Evolutionary conservation across 2,329 filamentous ascomycete genomes (phyloP).

Genomic region (Orbilia quercus): DNA sequence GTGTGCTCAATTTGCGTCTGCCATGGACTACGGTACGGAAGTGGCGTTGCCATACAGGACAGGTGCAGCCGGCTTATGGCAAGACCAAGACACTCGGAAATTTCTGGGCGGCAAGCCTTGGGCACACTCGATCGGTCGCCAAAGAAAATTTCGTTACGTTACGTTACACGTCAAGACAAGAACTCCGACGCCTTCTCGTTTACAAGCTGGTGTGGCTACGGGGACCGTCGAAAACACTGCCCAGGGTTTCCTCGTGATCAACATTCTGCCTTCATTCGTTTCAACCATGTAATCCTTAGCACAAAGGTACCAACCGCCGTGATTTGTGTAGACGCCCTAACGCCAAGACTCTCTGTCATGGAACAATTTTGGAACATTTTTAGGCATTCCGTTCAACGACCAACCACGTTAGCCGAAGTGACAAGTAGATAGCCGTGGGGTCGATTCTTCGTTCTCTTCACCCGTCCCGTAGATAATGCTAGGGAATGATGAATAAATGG

Average conservation of each 20-base stretch:
- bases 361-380: not conserved
- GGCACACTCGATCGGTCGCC: not conserved
- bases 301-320: not conserved
- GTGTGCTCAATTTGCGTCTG: constrained; percentile 22
- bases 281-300: not conserved
- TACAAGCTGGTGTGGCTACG: constrained; percentile 1
- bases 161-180: constrained; percentile 38
- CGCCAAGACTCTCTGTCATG: not conserved
- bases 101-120: constrained; percentile 33
- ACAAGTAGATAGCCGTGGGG: too few relatives aligned
- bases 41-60: constrained; percentile 47
- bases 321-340: not conserved
- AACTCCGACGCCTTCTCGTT: constrained; percentile 24
- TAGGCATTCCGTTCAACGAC: too few relatives aligned
- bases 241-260: constrained; percentile 1
- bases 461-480: too few relatives aligned
- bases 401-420: too few relatives aligned
- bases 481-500: too few relatives aligned
- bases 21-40: constrained; percentile 36
- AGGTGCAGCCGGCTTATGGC: constrained; percentile 46
- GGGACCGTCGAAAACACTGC: constrained; percentile 22
- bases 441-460: too few relatives aligned
- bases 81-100: constrained; percentile 53
- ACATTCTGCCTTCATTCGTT: not conserved
- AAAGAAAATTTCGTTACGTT: constrained; percentile 25